A percentile compares a stretch with the other conserved stretches of the same genome.
phyloP scores from a whole-genome alignment of 257 asterid species.

The Lycium ferocissimum region DNA sequence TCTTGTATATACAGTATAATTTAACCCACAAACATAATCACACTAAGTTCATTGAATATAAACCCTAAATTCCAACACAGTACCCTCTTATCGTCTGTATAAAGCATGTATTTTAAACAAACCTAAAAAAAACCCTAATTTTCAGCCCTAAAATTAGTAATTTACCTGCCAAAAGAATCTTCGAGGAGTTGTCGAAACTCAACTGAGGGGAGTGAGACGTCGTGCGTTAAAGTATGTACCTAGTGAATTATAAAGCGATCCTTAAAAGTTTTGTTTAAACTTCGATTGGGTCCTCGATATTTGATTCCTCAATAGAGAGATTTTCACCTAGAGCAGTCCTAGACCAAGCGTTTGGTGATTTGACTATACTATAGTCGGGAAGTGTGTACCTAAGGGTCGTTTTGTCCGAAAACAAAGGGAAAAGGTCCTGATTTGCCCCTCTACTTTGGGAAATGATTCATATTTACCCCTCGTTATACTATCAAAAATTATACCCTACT shows the following conservation, averaged over 20 bases:
- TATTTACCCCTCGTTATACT: no score
- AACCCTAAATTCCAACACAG: not conserved
- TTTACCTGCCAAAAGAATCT: constrained; percentile 8
- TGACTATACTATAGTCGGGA: not conserved
- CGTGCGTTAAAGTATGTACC: not conserved
- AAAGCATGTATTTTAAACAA: not conserved
- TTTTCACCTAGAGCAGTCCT: not conserved
- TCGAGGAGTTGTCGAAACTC: not conserved
- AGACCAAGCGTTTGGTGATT: not conserved
- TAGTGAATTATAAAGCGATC: not conserved
- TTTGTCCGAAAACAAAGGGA: no score
- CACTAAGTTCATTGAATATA: not conserved
- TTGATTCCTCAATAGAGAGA: not conserved
- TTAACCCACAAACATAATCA: not conserved
- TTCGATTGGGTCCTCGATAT: not conserved
- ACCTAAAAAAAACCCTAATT: no score
- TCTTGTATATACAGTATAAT: no score
- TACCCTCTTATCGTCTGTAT: not conserved
- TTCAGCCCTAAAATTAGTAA: not conserved
- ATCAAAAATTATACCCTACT: no score
- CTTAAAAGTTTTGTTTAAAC: not conserved
- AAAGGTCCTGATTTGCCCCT: no score
- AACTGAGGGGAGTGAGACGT: not conserved
- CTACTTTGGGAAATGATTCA: no score
- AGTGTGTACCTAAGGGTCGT: not conserved